A percentile compares a stretch with the other conserved stretches of the same genome.
phyloP scores from a whole-genome alignment of 1,139 yeast genomes.

The Arxiozyma slooffiae region DNA sequence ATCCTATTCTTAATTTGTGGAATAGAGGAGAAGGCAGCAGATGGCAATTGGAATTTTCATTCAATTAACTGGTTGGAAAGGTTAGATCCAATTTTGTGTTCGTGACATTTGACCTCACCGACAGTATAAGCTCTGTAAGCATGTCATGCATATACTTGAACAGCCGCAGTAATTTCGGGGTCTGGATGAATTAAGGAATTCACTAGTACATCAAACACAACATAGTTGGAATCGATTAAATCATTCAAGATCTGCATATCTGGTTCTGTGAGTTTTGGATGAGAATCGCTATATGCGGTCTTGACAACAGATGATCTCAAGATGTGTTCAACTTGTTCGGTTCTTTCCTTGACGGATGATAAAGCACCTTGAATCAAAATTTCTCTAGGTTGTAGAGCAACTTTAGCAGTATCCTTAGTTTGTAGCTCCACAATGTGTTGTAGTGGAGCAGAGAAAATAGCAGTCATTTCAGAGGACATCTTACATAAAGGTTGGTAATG shows the following conservation, averaged over 20 bases:
- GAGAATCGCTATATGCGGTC: slow-evolving; percentile 76
- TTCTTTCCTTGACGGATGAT: slow-evolving; percentile 92
- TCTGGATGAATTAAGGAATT: slow-evolving; percentile 81
- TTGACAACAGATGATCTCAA: slow-evolving; percentile 85
- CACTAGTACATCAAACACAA: slow-evolving; percentile 88
- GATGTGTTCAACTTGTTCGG: slow-evolving; percentile 94
- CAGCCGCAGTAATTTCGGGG: slow-evolving; percentile 85
- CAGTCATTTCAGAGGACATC: slow-evolving; percentile 57
- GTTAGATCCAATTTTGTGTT: slow-evolving; percentile 17
- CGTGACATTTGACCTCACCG: slow-evolving; percentile 60
- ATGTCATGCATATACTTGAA: slow-evolving; percentile 91
- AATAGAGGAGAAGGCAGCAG: slow-evolving; percentile 61
- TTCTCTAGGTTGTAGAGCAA: slow-evolving; percentile 93
- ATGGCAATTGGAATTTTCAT: slow-evolving; percentile 88
- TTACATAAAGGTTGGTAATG: slow-evolving; percentile 70
- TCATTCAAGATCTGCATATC: slow-evolving; percentile 72
- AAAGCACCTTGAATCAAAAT: slow-evolving; percentile 90
- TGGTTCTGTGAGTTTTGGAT: slow-evolving; percentile 72
- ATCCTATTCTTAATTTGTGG: slow-evolving; percentile 41
- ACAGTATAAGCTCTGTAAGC: slow-evolving; percentile 94
- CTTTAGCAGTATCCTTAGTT: slow-evolving; percentile 83
- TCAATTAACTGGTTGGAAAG: slow-evolving; percentile 54
- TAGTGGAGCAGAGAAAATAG: slow-evolving; percentile 59
- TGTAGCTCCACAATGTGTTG: slow-evolving; percentile 79
- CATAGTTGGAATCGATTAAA: slow-evolving; percentile 90